A percentile compares a stretch with the other conserved stretches of the same genome.
Conservation (phyloP, 148 eudicot species). For the Arctostaphylos glauca region DNA sequence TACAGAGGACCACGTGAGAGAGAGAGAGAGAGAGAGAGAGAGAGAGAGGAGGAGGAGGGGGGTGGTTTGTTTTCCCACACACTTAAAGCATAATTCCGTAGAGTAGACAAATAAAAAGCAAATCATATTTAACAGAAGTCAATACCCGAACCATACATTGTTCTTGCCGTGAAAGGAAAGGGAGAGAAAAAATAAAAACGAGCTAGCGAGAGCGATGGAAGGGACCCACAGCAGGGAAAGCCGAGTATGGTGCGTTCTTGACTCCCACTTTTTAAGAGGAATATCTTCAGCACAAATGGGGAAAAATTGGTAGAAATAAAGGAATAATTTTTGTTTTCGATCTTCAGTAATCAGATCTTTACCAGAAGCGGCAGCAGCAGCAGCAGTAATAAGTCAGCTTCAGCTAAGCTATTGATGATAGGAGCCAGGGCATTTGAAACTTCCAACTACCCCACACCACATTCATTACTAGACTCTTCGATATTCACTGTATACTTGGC, state of each 20-base stretch:
- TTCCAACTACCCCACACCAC: constrained; percentile 24
- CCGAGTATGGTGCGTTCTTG: constrained; percentile 58
- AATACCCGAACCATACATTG: constrained; percentile 58
- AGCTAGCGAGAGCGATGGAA: too few relatives aligned
- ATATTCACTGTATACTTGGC: constrained; percentile 12
- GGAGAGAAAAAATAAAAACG: not conserved
- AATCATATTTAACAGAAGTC: constrained; percentile 23
- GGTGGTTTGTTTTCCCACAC: not conserved
- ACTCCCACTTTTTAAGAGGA: constrained; percentile 33
- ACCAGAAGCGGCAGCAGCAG: constrained; percentile 18
- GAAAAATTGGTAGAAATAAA: not conserved
- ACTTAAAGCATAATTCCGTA: not conserved
- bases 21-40: constrained; percentile 5
- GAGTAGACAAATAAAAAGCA: not conserved
- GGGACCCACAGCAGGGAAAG: constrained; percentile 24
- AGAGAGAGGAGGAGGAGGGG: not conserved
- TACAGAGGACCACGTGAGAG: not conserved
- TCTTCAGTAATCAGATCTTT: not conserved
- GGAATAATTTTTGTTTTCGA: not conserved
- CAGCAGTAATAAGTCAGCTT: constrained; percentile 40
- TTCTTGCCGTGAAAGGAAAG: constrained; percentile 21
- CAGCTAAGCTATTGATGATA: constrained; percentile 23
- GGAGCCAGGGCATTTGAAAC: constrained; percentile 20
- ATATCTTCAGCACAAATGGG: not conserved
- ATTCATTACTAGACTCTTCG: constrained; percentile 1